These are phyloP conservation scores for Metschnikowia hibisci DNA, from an alignment of 805 yeast species.

Conservation along the genomic window DNA sequence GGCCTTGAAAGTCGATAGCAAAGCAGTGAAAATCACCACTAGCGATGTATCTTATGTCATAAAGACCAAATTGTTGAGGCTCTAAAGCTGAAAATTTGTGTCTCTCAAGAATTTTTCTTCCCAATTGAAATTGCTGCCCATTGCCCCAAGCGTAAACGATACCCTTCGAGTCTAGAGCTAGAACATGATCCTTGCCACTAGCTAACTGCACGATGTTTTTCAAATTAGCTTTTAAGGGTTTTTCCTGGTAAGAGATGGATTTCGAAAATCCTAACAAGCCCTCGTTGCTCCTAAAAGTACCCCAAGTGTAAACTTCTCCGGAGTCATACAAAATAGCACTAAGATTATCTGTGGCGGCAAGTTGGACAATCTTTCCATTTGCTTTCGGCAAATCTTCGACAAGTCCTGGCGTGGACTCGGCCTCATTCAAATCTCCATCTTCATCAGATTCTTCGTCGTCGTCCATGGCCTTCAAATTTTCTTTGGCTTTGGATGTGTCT, in stretches of 20 bases:
- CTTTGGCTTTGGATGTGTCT: conserved; percentile 61
- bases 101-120: conserved; percentile 78
- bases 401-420: conserved; percentile 82
- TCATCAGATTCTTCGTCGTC: conserved; percentile 51
- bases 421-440: conserved; percentile 76
- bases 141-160: conserved; percentile 96
- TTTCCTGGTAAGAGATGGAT: conserved; percentile 56
- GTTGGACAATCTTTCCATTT: conserved; percentile 57
- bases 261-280: conserved; percentile 83
- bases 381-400: conserved; percentile 64
- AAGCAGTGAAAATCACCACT: conserved; percentile 96
- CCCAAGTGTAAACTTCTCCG: conserved; percentile 97
- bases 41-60: conserved; percentile 73
- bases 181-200: conserved; percentile 87
- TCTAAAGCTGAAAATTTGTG: conserved; percentile 68
- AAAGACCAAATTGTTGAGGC: conserved; percentile 81
- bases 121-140: conserved; percentile 90
- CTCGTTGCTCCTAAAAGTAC: conserved; percentile 91
- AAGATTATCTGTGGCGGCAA: conserved; percentile 90
- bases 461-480: conserved; percentile 64
- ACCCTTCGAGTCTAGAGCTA: conserved; percentile 82
- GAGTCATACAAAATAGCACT: conserved; percentile 74
- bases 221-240: conserved; percentile 60
- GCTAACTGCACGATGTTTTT: conserved; percentile 77
- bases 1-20: conserved; percentile 73